Evolutionary conservation across 148 eudicot genomes (phyloP).

Genomic region (Camellia japonica): DNA sequence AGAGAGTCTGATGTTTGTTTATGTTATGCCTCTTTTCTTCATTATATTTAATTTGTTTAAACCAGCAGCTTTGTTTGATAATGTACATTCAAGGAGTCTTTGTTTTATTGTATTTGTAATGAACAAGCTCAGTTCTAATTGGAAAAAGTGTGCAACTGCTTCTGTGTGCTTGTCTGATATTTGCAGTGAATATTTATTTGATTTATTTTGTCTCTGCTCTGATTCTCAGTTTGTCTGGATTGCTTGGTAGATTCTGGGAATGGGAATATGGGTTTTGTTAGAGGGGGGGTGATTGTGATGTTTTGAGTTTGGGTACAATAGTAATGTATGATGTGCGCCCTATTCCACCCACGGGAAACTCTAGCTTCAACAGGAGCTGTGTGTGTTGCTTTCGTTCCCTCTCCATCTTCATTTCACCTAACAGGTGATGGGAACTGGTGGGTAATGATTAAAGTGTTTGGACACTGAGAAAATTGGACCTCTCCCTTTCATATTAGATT

Average conservation of each 20-base stretch:
- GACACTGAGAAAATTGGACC: background rate
- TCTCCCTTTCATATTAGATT: conserved; percentile 3
- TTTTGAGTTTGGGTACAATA: background rate
- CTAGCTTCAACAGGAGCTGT: background rate
- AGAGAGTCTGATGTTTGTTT: conserved; percentile 18
- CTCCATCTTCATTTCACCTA: background rate
- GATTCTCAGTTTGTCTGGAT: background rate
- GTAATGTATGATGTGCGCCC: background rate
- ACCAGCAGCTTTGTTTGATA: conserved; percentile 13
- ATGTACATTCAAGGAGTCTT: conserved; percentile 21
- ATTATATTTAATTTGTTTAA: conserved; percentile 11
- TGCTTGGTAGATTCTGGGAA: background rate
- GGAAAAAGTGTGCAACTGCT: conserved; percentile 12
- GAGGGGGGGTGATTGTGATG: background rate
- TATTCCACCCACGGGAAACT: background rate
- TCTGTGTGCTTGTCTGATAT: conserved; percentile 4
- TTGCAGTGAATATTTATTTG: background rate
- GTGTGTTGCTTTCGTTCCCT: background rate
- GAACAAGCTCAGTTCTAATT: conserved; percentile 9
- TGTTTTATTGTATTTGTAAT: conserved; percentile 23
- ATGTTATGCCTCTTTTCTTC: conserved; percentile 11
- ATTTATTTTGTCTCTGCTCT: background rate
- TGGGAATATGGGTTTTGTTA: background rate
- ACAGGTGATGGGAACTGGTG: conserved; percentile 15
- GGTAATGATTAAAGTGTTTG: background rate